Evolutionary conservation across 305 asterid species (phyloP), one percentile per base, ranked within the genome.

Genomic region (Solanum hybrid): DNA sequence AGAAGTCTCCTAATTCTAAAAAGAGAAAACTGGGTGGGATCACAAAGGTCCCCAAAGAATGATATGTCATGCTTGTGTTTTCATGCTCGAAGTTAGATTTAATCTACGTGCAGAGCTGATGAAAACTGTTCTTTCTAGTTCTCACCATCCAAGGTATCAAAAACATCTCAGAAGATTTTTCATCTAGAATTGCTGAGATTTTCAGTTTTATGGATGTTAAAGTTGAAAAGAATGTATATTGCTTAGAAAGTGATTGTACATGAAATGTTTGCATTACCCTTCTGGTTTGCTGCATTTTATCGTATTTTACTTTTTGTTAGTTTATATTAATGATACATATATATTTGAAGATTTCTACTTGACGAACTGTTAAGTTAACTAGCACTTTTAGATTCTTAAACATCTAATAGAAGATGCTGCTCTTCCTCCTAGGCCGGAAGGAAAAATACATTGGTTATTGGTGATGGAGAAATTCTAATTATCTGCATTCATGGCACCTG

Each of bases 1-100:
- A 46, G 78, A 93, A 85, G 89, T 22, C 92, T 27, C 86, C 88
- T 80, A 91, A 93, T 85, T 60, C 91, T 88, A 93, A 79, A 87
- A 94, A 88, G 87, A 91, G 10, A 38, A 91, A 84, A 88, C 34
- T 36, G 64, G 37, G 69, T 56, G 69, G 16, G 80, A 37, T 72
- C 75, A 75, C 87, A 92, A 88, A 85, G 24, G 91, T 29, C 66
- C 66, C 86, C 60, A 89, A 88, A 88, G 89, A 88, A 82, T 86
- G 91, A 89, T 90, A 88, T 11, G 81, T 16, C n/a, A 46, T 88
- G 78, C 82, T 56, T 79, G 40, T 69, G 32, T 34, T 89, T 87
- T 87, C 16, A 72, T 77, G 46, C 69, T 87, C 13, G 12, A 72
- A 73, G 8, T 87, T 51, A 31, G 34, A 42, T 31, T 42, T 40